Evolutionary conservation across 2,329 filamentous ascomycete species (phyloP).

Genomic region (Graphiopsis chlorocephala): DNA sequence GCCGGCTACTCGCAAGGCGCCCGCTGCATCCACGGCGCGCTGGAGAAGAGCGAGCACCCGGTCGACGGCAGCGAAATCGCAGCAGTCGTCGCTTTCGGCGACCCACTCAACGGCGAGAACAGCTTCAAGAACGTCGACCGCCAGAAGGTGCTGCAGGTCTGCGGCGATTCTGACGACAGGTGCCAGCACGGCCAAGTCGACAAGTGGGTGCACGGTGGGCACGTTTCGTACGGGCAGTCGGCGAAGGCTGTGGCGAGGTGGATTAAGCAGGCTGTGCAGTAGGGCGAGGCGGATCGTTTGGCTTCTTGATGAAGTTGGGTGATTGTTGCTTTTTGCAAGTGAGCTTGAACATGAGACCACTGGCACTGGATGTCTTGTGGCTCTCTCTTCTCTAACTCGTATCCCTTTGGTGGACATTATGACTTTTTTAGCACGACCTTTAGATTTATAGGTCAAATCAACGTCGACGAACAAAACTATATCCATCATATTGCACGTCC

Average conservation of each 20-base stretch:
- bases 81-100: conserved; percentile 30
- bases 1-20: conserved; percentile 23
- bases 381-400: background rate
- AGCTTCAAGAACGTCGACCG: conserved; percentile 24
- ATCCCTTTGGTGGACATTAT: background rate
- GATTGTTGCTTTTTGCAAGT: background rate
- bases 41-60: conserved; percentile 1
- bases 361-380: background rate
- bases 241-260: conserved; percentile 26
- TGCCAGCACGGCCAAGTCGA: conserved; percentile 22
- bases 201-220: conserved; percentile 21
- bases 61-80: conserved; percentile 26
- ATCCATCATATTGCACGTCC: background rate
- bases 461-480: background rate
- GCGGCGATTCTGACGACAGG: conserved; percentile 23
- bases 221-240: conserved; percentile 25
- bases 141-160: conserved; percentile 25
- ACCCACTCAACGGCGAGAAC: conserved; percentile 27
- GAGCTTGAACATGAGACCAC: background rate
- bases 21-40: conserved; percentile 11
- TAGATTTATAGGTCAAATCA: background rate
- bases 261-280: conserved; percentile 17
- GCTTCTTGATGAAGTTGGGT: background rate
- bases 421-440: background rate
- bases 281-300: background rate